phyloP scores from a whole-genome alignment of 2,329 filamentous ascomycete genomes.

The Shiraia bambusicola region DNA sequence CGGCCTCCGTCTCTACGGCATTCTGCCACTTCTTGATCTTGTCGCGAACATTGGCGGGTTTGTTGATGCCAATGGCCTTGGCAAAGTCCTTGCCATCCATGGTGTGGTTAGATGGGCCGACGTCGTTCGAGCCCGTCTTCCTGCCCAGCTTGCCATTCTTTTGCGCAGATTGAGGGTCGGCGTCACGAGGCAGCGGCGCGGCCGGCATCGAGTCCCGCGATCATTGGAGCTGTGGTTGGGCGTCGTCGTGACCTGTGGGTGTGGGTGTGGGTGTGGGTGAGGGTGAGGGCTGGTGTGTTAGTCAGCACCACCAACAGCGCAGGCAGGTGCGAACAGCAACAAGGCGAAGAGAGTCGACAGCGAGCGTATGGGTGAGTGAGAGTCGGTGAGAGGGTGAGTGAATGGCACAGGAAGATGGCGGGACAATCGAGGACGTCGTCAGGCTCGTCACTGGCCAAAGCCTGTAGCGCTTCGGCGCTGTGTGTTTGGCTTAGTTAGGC shows the following conservation, averaged over 20 bases:
- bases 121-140: conserved; percentile 28
- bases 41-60: conserved; percentile 61
- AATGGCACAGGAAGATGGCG: conserved; percentile 5
- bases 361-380: conserved; percentile 15
- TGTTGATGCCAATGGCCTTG: conserved; percentile 45
- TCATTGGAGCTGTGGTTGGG: conserved; percentile 21
- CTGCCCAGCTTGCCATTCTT: conserved; percentile 36
- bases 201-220: conserved; percentile 26
- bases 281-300: not conserved
- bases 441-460: conserved; percentile 3
- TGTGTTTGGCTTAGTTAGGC: no score
- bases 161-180: conserved; percentile 18
- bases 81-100: conserved; percentile 43
- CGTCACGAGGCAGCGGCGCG: conserved; percentile 25
- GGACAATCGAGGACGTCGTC: conserved; percentile 4
- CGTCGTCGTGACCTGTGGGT: conserved; percentile 8
- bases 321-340: not conserved
- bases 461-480: not conserved
- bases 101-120: conserved; percentile 26
- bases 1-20: conserved; percentile 50
- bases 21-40: conserved; percentile 86
- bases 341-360: conserved; percentile 3
- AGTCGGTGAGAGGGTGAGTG: no score
- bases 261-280: conserved; percentile 5
- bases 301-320: conserved; percentile 6